Conservation (phyloP, 2,329 filamentous ascomycete species). For the Claviceps spartinae region DNA sequence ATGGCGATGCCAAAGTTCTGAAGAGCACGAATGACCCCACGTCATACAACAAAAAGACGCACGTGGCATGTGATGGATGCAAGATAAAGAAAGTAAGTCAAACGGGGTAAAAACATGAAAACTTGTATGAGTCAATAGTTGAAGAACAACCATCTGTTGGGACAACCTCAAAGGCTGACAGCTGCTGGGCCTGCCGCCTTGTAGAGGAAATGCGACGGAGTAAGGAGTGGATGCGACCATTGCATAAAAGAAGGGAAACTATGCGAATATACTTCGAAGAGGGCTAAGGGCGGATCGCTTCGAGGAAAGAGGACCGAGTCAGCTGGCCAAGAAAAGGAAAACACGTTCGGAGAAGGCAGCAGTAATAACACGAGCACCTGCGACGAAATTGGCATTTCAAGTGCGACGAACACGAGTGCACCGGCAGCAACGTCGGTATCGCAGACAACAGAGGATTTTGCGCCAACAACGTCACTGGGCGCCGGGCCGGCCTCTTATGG, state of each 20-base stretch:
- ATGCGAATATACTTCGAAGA: slow-evolving; percentile 22
- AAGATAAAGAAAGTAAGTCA: slow-evolving; percentile 24
- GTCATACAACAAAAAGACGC: slow-evolving; percentile 23
- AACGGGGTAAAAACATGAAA: neutral
- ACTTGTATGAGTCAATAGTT: neutral
- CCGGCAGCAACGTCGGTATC: neutral
- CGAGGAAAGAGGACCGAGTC: too few species aligned
- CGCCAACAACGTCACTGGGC: neutral
- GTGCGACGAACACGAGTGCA: too few species aligned
- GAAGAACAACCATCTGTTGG: neutral
- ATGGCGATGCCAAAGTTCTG: slow-evolving; percentile 22
- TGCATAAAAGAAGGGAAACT: slow-evolving; percentile 17
- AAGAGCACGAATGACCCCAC: slow-evolving; percentile 22
- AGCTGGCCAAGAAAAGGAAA: too few species aligned
- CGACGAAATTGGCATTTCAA: too few species aligned
- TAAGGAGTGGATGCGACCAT: slow-evolving; percentile 23
- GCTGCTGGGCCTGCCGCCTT: neutral
- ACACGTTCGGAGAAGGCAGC: too few species aligned
- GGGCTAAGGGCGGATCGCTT: slow-evolving; percentile 7
- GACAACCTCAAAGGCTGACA: neutral
- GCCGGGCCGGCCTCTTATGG: neutral
- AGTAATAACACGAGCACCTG: too few species aligned
- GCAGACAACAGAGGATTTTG: neutral
- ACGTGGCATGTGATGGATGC: slow-evolving; percentile 25
- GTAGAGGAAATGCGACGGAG: slow-evolving; percentile 25